Evolutionary conservation across 2,329 filamentous ascomycete species (phyloP).

Genomic region (Paraphoma sp.): DNA sequence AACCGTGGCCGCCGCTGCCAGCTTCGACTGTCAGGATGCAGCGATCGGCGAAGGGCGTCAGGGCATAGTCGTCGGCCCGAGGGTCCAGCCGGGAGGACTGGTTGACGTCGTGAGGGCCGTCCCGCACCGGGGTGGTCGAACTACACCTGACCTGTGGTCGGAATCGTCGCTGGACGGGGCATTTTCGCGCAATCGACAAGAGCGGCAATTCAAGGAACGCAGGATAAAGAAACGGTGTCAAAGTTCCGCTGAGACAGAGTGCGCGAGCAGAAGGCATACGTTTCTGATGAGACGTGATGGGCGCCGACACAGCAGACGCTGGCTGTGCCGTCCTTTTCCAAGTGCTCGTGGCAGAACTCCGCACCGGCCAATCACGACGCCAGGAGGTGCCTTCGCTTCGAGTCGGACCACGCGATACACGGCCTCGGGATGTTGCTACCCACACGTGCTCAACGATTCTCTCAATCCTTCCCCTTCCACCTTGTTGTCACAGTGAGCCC

Average conservation of each 20-base stretch:
- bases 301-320: not conserved
- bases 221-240: constrained; percentile 56
- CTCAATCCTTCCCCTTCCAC: too few relatives aligned
- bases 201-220: constrained; percentile 40
- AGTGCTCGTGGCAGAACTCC: constrained; percentile 15
- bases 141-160: constrained; percentile 34
- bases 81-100: constrained; percentile 69
- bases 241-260: constrained; percentile 39
- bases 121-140: constrained; percentile 23
- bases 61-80: constrained; percentile 80
- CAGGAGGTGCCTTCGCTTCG: constrained; percentile 1
- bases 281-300: not conserved
- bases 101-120: constrained; percentile 13
- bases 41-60: constrained; percentile 85
- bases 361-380: constrained; percentile 14
- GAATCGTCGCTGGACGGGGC: constrained; percentile 18
- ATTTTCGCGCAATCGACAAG: constrained; percentile 27
- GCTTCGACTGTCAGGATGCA: constrained; percentile 79
- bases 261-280: constrained; percentile 42
- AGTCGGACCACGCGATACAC: not conserved
- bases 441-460: too few relatives aligned
- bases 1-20: constrained; percentile 86
- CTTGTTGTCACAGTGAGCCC: too few relatives aligned
- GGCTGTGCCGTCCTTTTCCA: not conserved
- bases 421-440: too few relatives aligned